Evolutionary conservation across 306 rosid species (phyloP), one percentile per base, ranked within the genome.

Genomic region (Biancaea sappan): DNA sequence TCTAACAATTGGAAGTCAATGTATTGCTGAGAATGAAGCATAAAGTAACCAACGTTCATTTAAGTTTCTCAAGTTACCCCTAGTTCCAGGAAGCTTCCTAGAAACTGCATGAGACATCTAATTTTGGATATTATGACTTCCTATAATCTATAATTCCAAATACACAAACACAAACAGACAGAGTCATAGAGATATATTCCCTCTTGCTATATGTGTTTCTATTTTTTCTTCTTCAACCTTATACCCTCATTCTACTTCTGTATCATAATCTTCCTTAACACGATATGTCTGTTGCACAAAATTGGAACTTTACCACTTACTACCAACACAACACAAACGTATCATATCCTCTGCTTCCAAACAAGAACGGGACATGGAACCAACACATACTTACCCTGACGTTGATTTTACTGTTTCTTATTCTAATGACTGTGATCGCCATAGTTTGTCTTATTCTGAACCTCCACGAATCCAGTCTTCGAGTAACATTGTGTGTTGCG

Each of bases 371-470:
- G 29, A 54, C 69, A 70, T 9, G 50, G 82, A n/a, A n/a, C n/a
- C n/a, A n/a, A n/a, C n/a, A n/a, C n/a, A n/a, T n/a, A n/a, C n/a
- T n/a, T n/a, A 21, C 8, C 10, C 2, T 22, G 21, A 4, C 22
- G 2, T 16, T 79, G 16, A 50, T 82, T 13, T 0, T 2, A 2
- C 6, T 57, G 32, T 82, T 76, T 19, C 18, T 77, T 1, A 11
- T 59, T 6, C 9, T 73, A 2, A 69, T 53, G 71, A 41, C 21
- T 8, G 16, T 72, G 41, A 56, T 85, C 16, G 8, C 44, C 71
- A 43, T 85, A 57, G 81, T 74, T 16, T 85, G 84, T 86, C 44
- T 50, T 38, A 63, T 43, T 19, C 54, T 76, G 71, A 64, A 85
- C 9, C 84, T 75, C 0, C 57, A 47, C 1, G 52, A 43, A 21